Evolutionary conservation across 176 grass and related monocot species (phyloP).

Genomic region (Paspalum vaginatum): DNA sequence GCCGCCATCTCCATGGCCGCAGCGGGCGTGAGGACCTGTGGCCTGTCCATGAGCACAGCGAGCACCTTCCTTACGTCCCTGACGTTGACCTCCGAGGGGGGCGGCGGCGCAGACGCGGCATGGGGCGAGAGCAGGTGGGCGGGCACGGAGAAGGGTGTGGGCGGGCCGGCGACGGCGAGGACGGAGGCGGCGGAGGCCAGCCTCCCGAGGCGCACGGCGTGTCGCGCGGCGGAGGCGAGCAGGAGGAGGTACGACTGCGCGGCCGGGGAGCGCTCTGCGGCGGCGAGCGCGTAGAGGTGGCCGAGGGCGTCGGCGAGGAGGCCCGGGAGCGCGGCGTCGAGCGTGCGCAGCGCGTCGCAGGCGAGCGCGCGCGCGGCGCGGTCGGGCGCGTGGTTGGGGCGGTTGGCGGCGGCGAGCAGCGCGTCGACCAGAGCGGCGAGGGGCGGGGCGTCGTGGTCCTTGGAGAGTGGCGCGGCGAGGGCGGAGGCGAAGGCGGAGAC

Average conservation of each 20-base stretch:
- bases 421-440: conserved; percentile 36
- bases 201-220: conserved; percentile 57
- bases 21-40: conserved; percentile 71
- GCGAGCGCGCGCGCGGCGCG: conserved; percentile 74
- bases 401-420: conserved; percentile 65
- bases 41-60: conserved; percentile 72
- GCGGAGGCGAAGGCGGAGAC: conserved; percentile 73
- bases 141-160: conserved; percentile 65
- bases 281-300: conserved; percentile 71
- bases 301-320: conserved; percentile 68
- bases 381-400: conserved; percentile 79
- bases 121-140: conserved; percentile 35
- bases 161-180: conserved; percentile 61
- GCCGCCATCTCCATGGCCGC: conserved; percentile 65
- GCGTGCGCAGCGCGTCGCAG: conserved; percentile 80
- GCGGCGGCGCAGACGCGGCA: not conserved
- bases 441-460: not conserved
- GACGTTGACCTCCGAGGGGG: conserved; percentile 75
- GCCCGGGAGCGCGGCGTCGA: conserved; percentile 66
- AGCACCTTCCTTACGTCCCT: conserved; percentile 81
- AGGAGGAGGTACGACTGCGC: conserved; percentile 85
- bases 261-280: conserved; percentile 77
- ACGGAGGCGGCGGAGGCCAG: conserved; percentile 61
- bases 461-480: conserved; percentile 41
- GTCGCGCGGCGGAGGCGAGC: conserved; percentile 64